Evolutionary conservation across 345 rosid species (phyloP).

Genomic region (Psidium guajava): DNA sequence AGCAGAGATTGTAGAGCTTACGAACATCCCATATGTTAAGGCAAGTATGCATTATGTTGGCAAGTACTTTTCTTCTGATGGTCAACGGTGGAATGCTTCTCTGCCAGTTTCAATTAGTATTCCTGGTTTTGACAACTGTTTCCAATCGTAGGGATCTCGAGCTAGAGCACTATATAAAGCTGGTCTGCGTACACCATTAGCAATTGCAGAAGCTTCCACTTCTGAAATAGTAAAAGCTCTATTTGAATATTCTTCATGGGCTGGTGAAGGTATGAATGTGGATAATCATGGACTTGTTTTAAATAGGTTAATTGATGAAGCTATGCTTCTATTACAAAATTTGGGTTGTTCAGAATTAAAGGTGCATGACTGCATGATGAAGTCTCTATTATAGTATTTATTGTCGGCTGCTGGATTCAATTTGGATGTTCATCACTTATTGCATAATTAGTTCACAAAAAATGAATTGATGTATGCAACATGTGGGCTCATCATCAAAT

Average conservation of each 20-base stretch:
- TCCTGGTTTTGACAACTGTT: background rate
- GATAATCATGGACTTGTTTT: background rate
- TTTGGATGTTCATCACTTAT: background rate
- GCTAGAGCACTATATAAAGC: conserved; percentile 95
- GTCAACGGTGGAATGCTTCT: background rate
- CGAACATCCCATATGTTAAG: conserved; percentile 87
- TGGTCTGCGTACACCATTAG: conserved; percentile 85
- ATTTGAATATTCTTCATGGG: conserved; percentile 83
- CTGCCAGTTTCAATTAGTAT: background rate
- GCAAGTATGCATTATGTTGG: conserved; percentile 14
- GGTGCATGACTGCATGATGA: background rate
- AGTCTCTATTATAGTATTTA: background rate
- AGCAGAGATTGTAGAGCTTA: conserved; percentile 96
- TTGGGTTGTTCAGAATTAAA: background rate
- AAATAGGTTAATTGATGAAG: background rate
- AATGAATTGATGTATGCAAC: background rate
- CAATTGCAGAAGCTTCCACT: conserved; percentile 88
- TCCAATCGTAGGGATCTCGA: conserved; percentile 65
- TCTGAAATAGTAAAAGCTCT: conserved; percentile 84
- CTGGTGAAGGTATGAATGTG: conserved; percentile 47
- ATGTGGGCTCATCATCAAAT: background rate
- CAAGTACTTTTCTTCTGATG: background rate
- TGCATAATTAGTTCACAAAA: background rate
- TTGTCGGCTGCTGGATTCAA: background rate
- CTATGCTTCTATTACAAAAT: background rate